phyloP scores from a whole-genome alignment of 2,329 filamentous ascomycete species.

The Colletotrichum sp. region DNA sequence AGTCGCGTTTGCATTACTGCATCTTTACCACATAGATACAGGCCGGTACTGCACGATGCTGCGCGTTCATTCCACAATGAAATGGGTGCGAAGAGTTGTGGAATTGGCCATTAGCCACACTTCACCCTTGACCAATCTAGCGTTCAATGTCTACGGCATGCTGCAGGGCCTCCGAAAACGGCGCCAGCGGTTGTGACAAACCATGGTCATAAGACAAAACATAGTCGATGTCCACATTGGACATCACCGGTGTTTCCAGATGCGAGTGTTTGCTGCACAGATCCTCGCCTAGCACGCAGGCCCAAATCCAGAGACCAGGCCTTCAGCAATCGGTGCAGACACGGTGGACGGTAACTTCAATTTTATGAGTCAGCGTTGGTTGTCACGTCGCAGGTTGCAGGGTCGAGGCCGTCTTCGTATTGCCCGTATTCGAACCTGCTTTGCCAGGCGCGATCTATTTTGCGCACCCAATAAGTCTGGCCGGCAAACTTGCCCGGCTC shows the following conservation, averaged over 20 bases:
- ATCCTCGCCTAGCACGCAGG: not conserved
- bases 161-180: accelerated
- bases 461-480: not conserved
- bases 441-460: not conserved
- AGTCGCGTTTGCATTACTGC: not conserved
- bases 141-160: accelerated
- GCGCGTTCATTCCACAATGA: accelerated
- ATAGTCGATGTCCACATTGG: accelerated
- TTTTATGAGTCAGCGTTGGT: not conserved
- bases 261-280: not conserved
- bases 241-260: not conserved
- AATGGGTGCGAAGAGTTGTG: not conserved
- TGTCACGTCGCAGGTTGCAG: not conserved
- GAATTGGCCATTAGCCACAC: not conserved
- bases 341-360: not conserved
- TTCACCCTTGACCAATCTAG: accelerated
- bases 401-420: too few species aligned
- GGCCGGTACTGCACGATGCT: not conserved
- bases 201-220: accelerated
- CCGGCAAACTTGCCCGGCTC: not conserved
- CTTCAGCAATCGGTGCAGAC: accelerated
- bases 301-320: not conserved
- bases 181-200: not conserved
- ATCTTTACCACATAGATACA: not conserved
- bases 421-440: too few species aligned